Evolutionary conservation across 257 asterid species (phyloP), one percentile per base, ranked within the genome.

Genomic region (Lycium ferocissimum): DNA sequence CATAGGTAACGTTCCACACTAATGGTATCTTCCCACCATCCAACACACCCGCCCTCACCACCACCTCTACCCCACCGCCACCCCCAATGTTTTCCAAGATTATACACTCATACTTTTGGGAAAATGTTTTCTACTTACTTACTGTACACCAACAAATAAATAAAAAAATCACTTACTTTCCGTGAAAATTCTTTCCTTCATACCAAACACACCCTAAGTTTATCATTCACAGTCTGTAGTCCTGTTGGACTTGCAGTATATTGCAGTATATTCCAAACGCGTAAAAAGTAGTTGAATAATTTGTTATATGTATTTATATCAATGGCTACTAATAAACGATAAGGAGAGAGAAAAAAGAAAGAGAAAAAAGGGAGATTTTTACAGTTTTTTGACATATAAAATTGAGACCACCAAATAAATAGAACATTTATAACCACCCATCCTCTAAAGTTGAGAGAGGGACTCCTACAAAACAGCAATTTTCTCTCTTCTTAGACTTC

Each of bases 361-460:
- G 5, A 79, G 43, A 79, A 1, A 43, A 65, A 65, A 65, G 18
- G 33, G 45, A 66, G 2, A 13, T 13, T 66, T 35, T 38, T 18
- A 26, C 6, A 37, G n/a, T 63, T 37, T 70, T 38, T 62, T 53
- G 47, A 18, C 84, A 70, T 26, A 22, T 51, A 13, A 61, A 90
- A 87, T 84, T 61, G 87, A 85, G 90, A 85, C 94, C 95, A 90
- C 89, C 88, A 85, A 89, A 86, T 84, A 38, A 81, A 14, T 37
- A 20, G 78, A 88, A 83, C 84, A 69, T 75, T 83, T 26, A 66
- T 89, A 92, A 91, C 93, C 97, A 92, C 93, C 88, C 87, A 88
- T 92, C 88, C 91, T 83, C 20, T 67, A 88, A 67, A 67, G 75
- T 82, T 40, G 85, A 84, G 76, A 89, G 87, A 91, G 92, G 65